Evolutionary conservation across 1,284 basidiomycete genomes (phyloP).

Genomic region (Taiwanofungus camphoratus): DNA sequence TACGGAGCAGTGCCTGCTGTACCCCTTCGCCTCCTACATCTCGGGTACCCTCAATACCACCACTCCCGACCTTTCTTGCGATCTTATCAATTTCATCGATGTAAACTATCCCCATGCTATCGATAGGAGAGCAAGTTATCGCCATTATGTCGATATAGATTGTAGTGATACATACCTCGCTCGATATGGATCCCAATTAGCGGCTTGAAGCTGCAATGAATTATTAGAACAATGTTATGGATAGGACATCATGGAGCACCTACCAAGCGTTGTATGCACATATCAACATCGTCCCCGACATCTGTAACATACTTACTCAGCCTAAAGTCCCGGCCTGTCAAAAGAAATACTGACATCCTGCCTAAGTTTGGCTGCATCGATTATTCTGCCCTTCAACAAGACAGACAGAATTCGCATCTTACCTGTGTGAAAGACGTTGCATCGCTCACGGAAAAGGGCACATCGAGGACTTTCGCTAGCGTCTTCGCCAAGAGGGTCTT

Average conservation of each 20-base stretch:
- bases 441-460: slow-evolving; percentile 86
- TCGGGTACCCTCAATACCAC: slow-evolving; percentile 68
- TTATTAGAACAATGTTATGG: slow-evolving; percentile 3
- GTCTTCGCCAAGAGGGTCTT: slow-evolving; percentile 87
- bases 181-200: slow-evolving; percentile 81
- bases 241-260: slow-evolving; percentile 14
- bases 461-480: slow-evolving; percentile 80
- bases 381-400: too few species aligned
- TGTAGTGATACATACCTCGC: slow-evolving; percentile 49
- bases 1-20: slow-evolving; percentile 85
- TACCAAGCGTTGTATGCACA: slow-evolving; percentile 79
- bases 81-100: slow-evolving; percentile 97
- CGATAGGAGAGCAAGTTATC: background rate
- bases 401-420: slow-evolving; percentile 11
- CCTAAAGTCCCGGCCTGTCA: too few species aligned
- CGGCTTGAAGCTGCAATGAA: slow-evolving; percentile 63
- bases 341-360: slow-evolving; percentile 67
- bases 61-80: slow-evolving; percentile 57
- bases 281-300: slow-evolving; percentile 93
- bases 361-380: slow-evolving; percentile 35
- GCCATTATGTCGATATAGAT: slow-evolving; percentile 5
- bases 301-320: slow-evolving; percentile 46
- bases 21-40: slow-evolving; percentile 97
- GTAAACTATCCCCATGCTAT: slow-evolving; percentile 86
- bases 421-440: slow-evolving; percentile 83